A percentile compares a stretch with the other conserved stretches of the same genome.
phyloP scores from a whole-genome alignment of 192 early-diverging fungal genomes.

The Podochytrium sp. region DNA sequence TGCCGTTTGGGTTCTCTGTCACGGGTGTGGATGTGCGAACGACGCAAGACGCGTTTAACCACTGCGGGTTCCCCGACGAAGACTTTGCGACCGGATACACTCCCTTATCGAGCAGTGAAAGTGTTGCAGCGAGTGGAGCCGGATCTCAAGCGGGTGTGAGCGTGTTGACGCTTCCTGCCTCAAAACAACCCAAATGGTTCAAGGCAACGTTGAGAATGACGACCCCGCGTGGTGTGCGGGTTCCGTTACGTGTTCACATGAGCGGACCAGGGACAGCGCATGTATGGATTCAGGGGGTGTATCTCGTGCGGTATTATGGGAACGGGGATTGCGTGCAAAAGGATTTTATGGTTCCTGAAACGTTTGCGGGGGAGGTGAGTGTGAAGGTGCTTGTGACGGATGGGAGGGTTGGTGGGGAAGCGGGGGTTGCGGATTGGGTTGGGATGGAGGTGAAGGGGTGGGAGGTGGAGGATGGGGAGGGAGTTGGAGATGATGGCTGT shows the following conservation, averaged over 20 bases:
- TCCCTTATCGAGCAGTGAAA: conserved; percentile 27
- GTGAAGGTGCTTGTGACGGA: conserved; percentile 31
- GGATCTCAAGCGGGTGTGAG: not conserved
- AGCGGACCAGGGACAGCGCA: conserved; percentile 71
- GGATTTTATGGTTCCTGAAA: conserved; percentile 63
- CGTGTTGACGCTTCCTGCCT: not conserved
- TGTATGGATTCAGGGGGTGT: conserved; percentile 68
- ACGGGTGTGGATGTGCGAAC: conserved; percentile 74
- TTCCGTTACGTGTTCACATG: conserved; percentile 69
- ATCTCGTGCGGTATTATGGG: conserved; percentile 75
- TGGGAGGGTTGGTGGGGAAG: not conserved
- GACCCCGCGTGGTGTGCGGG: conserved; percentile 20
- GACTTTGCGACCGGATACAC: conserved; percentile 35
- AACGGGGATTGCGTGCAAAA: conserved; percentile 68
- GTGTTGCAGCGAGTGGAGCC: not conserved
- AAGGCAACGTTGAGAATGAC: conserved; percentile 36
- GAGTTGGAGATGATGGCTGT: conserved; percentile 37
- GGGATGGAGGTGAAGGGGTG: conserved; percentile 25
- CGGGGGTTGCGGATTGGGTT: conserved; percentile 26
- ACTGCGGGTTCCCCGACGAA: conserved; percentile 79
- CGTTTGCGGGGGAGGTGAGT: conserved; percentile 3
- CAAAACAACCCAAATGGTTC: conserved; percentile 40
- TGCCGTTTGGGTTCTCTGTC: conserved; percentile 63
- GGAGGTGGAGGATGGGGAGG: conserved; percentile 31
- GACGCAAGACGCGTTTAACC: conserved; percentile 61